phyloP scores from a whole-genome alignment of 768 basidiomycete species.

The Boletus reticulatus region DNA sequence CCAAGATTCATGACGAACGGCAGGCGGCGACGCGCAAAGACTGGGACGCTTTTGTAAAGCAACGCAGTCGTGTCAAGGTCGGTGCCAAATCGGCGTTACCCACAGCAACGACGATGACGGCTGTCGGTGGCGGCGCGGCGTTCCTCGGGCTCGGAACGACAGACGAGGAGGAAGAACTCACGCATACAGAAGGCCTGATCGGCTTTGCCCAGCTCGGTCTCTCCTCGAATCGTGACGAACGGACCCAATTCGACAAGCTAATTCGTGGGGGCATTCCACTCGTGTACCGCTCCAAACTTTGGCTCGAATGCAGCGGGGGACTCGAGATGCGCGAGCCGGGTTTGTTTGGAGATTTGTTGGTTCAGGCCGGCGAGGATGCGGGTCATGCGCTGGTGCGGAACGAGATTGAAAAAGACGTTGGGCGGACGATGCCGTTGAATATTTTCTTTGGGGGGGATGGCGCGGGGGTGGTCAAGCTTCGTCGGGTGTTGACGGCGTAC shows the following conservation, averaged over 20 bases:
- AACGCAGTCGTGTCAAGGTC: slow-evolving; percentile 50
- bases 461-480: slow-evolving; percentile 86
- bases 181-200: slow-evolving; percentile 82
- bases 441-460: slow-evolving; percentile 98
- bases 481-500: slow-evolving; percentile 88
- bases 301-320: slow-evolving; percentile 93
- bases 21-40: slow-evolving; percentile 68
- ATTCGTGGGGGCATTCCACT: slow-evolving; percentile 88
- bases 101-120: slow-evolving; percentile 15
- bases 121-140: slow-evolving; percentile 52
- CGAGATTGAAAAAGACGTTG: slow-evolving; percentile 97
- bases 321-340: slow-evolving; percentile 93
- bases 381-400: slow-evolving; percentile 48
- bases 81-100: slow-evolving; percentile 22
- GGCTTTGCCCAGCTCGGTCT: slow-evolving; percentile 88
- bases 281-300: slow-evolving; percentile 81
- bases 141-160: slow-evolving; percentile 66
- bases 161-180: slow-evolving; percentile 69
- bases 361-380: slow-evolving; percentile 41
- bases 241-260: slow-evolving; percentile 75
- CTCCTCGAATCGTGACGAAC: slow-evolving; percentile 66
- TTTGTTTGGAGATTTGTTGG: slow-evolving; percentile 81
- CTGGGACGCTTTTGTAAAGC: slow-evolving; percentile 87
- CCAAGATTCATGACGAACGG: slow-evolving; percentile 76
- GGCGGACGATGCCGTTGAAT: slow-evolving; percentile 89